A percentile compares a stretch with the other conserved stretches of the same genome.
Conservation (phyloP, 2,329 filamentous ascomycete genomes). For the Pseudogymnoascus sp. region DNA sequence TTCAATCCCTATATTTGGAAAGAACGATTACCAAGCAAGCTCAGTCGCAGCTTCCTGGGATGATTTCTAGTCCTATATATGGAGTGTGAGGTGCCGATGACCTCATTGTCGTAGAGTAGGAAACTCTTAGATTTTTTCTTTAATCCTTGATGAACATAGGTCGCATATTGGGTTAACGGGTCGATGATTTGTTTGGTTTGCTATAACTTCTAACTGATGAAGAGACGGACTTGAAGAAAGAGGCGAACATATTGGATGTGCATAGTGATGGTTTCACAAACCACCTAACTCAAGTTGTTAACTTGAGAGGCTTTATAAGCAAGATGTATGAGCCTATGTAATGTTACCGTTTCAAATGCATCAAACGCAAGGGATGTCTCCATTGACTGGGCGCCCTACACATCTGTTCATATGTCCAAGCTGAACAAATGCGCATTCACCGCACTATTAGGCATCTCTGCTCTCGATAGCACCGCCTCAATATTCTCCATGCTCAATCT, state of each 20-base stretch:
- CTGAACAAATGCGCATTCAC: conserved; percentile 48
- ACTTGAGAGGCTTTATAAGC: background rate
- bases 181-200: background rate
- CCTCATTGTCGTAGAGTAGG: background rate
- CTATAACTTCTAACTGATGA: background rate
- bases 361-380: background rate
- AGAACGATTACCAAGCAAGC: too few relatives aligned
- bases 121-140: background rate
- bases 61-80: too few relatives aligned
- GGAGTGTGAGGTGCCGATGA: background rate
- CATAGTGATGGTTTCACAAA: background rate
- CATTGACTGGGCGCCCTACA: background rate
- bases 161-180: background rate
- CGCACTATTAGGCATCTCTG: conserved; percentile 48
- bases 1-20: too few relatives aligned
- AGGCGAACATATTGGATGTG: background rate
- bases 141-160: background rate
- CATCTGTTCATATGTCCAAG: background rate
- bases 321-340: background rate
- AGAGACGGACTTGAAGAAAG: background rate
- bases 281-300: background rate
- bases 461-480: conserved; percentile 47
- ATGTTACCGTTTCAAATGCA: background rate
- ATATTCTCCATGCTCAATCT: conserved; percentile 61
- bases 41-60: too few relatives aligned